These are phyloP conservation scores for Cystoisospora suis DNA, from an alignment of 169 alveolate species.

Conservation along the genomic window DNA sequence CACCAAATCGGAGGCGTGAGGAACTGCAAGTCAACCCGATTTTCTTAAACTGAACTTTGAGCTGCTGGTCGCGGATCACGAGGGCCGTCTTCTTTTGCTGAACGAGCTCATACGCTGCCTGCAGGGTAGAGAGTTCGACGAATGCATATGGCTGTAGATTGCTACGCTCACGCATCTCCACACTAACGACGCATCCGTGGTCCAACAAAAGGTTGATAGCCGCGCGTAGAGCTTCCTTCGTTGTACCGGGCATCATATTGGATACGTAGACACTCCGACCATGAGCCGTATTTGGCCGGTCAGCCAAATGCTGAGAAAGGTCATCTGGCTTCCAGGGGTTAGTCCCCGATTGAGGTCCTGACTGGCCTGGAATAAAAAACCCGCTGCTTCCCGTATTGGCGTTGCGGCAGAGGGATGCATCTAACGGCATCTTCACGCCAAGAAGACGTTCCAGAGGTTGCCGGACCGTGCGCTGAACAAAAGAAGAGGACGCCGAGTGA, in stretches of 20 bases:
- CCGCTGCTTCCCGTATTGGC: background rate
- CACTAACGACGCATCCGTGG: slow-evolving; percentile 53
- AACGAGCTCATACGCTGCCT: slow-evolving; percentile 61
- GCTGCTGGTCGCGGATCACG: slow-evolving; percentile 59
- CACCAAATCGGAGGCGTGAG: background rate
- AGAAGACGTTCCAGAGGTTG: slow-evolving; percentile 61
- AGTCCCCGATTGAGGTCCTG: background rate
- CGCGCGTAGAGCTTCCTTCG: slow-evolving; percentile 48
- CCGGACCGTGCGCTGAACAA: slow-evolving; percentile 55
- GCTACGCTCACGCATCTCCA: slow-evolving; percentile 60
- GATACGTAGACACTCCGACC: slow-evolving; percentile 61
- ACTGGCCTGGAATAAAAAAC: background rate
- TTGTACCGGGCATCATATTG: slow-evolving; percentile 61
- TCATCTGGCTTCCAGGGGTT: background rate
- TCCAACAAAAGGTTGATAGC: slow-evolving; percentile 54
- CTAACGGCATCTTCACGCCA: slow-evolving; percentile 64
- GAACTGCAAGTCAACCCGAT: slow-evolving; percentile 53
- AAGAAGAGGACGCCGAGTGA: too few species aligned
- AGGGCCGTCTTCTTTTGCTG: slow-evolving; percentile 60
- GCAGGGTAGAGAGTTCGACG: slow-evolving; percentile 60
- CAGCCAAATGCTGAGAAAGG: background rate
- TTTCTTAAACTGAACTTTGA: slow-evolving; percentile 58
- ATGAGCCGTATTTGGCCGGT: slow-evolving; percentile 57
- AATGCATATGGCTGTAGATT: slow-evolving; percentile 58
- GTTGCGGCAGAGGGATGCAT: slow-evolving; percentile 47